Evolutionary conservation across 1,139 yeast species (phyloP).

Genomic region (Pneumocystis sp.): DNA sequence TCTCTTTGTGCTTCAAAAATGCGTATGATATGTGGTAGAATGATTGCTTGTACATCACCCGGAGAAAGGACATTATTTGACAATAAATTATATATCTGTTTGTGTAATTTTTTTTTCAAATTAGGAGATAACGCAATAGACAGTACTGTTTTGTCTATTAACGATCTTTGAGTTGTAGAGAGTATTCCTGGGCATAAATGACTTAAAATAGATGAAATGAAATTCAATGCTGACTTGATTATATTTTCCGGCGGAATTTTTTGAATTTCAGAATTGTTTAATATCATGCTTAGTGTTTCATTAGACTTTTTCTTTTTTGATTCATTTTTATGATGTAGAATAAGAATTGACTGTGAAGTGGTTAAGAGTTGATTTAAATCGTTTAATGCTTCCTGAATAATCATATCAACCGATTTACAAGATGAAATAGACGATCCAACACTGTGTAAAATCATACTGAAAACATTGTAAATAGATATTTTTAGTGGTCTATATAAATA

Average conservation of each 20-base stretch:
- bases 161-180: neutral
- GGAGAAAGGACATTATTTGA: neutral
- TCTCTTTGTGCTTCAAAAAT: neutral
- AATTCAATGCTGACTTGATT: neutral
- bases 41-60: neutral
- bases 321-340: neutral
- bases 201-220: neutral
- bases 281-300: neutral
- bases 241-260: neutral
- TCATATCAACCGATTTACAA: neutral
- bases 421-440: neutral
- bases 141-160: neutral
- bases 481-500: neutral
- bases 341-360: neutral
- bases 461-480: neutral
- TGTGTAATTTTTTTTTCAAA: neutral
- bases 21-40: slow-evolving; percentile 1
- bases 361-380: neutral
- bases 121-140: neutral
- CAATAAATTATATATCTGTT: neutral
- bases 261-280: neutral
- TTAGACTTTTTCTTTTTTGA: neutral
- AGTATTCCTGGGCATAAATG: neutral
- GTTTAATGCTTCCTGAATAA: neutral
- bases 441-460: neutral